Percentiles rank a stretch among this genome's conserved stretches.
These are phyloP conservation scores for Claviceps humidiphila DNA, from an alignment of 2,329 filamentous ascomycete species.

Conservation along the genomic window DNA sequence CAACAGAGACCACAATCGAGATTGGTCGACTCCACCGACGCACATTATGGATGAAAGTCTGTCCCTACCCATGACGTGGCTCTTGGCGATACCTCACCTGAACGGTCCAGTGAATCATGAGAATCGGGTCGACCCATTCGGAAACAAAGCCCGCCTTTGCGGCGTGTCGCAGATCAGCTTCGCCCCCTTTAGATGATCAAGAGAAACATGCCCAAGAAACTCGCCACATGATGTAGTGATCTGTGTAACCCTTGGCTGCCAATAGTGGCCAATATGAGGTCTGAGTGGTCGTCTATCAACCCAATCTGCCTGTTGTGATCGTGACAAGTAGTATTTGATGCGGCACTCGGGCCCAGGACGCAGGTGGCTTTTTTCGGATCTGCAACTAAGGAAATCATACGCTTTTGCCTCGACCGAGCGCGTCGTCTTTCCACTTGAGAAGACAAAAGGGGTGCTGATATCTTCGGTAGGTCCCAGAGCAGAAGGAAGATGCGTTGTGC, in stretches of 20 bases:
- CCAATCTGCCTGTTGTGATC: not conserved
- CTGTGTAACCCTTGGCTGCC: constrained; percentile 8
- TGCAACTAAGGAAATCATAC: not conserved
- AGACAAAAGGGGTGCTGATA: not conserved
- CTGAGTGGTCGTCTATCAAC: not conserved
- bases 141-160: not conserved
- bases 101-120: not conserved
- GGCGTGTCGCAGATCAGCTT: constrained; percentile 3
- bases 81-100: not conserved
- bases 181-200: not conserved
- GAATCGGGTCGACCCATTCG: not conserved
- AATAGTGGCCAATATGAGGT: constrained; percentile 3
- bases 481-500: not conserved
- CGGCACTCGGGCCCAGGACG: not conserved
- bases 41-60: not conserved
- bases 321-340: not conserved
- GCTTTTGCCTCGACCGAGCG: not conserved
- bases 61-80: not conserved
- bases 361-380: not conserved
- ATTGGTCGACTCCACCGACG: not conserved
- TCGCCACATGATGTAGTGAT: constrained; percentile 6
- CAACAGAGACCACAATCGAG: not conserved
- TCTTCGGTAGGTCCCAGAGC: not conserved
- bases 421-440: not conserved
- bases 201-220: not conserved